phyloP scores from a whole-genome alignment of 306 rosid species.

The Elaeagnus macrophylla region DNA sequence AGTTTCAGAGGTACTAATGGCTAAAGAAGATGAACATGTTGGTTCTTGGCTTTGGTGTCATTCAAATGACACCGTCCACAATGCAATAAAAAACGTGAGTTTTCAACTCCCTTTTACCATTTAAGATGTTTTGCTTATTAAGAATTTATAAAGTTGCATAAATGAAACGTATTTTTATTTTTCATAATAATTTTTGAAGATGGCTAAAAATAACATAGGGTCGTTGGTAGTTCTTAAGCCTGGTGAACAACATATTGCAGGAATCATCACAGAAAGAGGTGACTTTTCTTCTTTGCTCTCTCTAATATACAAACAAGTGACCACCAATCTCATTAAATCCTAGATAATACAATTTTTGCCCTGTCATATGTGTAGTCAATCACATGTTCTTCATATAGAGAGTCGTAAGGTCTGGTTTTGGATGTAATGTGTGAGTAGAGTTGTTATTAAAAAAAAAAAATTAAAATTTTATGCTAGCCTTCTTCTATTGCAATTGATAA shows the following conservation, averaged over 20 bases:
- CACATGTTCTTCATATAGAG: too few relatives aligned
- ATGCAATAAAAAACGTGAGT: slow-evolving; percentile 54
- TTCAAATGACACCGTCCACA: slow-evolving; percentile 43
- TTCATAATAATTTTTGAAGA: slow-evolving; percentile 31
- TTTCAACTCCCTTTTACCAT: not conserved
- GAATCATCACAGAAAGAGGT: slow-evolving; percentile 95
- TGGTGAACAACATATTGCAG: slow-evolving; percentile 49
- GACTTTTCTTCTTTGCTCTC: not conserved
- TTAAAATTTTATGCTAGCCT: too few relatives aligned
- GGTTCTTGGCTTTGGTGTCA: slow-evolving; percentile 76
- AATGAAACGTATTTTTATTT: not conserved
- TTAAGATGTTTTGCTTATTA: too few relatives aligned
- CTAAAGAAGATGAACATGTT: slow-evolving; percentile 41
- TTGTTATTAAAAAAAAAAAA: too few relatives aligned
- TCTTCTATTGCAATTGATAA: too few relatives aligned
- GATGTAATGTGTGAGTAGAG: too few relatives aligned
- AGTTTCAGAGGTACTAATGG: slow-evolving; percentile 57
- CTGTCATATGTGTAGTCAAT: too few relatives aligned
- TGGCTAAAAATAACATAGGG: slow-evolving; percentile 69
- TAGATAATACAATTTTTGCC: too few relatives aligned
- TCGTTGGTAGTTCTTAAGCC: slow-evolving; percentile 74
- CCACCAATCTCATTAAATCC: too few relatives aligned
- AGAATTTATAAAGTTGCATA: not conserved
- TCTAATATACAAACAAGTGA: not conserved
- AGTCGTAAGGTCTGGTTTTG: too few relatives aligned